phyloP scores from a whole-genome alignment of 2,329 filamentous ascomycete genomes.

The Bipolaris cookei region DNA sequence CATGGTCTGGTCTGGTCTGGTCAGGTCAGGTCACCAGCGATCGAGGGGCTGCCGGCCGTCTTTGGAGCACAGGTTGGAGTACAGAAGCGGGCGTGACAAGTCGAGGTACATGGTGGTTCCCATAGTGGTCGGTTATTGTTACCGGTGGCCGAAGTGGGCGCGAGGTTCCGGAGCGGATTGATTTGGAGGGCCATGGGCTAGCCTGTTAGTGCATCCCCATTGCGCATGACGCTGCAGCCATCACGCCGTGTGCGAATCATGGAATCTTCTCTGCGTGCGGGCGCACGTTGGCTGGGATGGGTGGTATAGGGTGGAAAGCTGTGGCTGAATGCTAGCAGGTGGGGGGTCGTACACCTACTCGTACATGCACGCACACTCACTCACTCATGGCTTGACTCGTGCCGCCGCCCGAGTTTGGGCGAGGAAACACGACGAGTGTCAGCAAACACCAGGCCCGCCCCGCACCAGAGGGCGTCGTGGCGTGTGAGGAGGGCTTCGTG shows the following conservation, averaged over 20 bases:
- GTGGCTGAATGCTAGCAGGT: conserved; percentile 21
- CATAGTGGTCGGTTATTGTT: conserved; percentile 32
- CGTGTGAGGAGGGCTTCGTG: not conserved
- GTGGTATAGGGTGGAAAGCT: conserved; percentile 16
- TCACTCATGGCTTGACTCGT: conserved; percentile 1
- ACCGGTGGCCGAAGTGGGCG: conserved; percentile 34
- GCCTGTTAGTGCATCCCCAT: conserved; percentile 21
- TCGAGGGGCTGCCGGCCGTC: conserved; percentile 24
- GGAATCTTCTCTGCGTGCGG: conserved; percentile 17
- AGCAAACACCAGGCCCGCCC: not conserved
- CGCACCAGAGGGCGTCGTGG: no score
- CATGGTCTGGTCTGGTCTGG: not conserved
- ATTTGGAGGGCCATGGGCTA: conserved; percentile 23
- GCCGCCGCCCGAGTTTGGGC: not conserved
- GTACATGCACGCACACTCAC: no score
- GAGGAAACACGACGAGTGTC: not conserved
- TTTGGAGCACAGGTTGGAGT: not conserved
- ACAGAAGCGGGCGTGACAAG: conserved; percentile 7
- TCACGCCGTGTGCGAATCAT: conserved; percentile 16
- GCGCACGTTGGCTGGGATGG: conserved; percentile 19
- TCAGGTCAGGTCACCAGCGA: conserved; percentile 26
- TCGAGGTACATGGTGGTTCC: conserved; percentile 31
- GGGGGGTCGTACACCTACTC: conserved; percentile 9
- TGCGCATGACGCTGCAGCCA: conserved; percentile 26
- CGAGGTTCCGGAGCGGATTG: conserved; percentile 25